A percentile compares a stretch with the other conserved stretches of the same genome.
Conservation (phyloP, 768 basidiomycete genomes). For the Phallus indusiatus region DNA sequence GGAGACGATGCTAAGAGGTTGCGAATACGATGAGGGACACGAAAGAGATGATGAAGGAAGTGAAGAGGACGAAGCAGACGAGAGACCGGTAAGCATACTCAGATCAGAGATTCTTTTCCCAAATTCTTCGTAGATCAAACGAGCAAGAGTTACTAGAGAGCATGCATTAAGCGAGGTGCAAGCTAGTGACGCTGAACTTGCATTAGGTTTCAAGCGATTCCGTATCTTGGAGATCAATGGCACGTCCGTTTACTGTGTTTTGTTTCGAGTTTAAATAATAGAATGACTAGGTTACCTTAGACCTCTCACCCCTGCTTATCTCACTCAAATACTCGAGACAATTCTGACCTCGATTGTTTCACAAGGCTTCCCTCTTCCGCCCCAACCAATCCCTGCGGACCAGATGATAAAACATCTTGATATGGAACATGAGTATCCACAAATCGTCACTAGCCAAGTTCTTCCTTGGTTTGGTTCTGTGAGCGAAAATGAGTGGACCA, state of each 20-base stretch:
- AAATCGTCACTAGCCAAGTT: conserved; percentile 53
- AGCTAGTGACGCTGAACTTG: conserved; percentile 72
- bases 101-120: neutral
- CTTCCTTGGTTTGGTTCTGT: conserved; percentile 71
- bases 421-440: conserved; percentile 63
- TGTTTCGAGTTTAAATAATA: neutral
- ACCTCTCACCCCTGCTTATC: conserved; percentile 57
- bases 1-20: conserved; percentile 45
- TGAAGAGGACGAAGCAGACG: conserved; percentile 26
- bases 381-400: conserved; percentile 40
- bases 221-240: conserved; percentile 69
- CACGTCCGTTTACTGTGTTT: conserved; percentile 19
- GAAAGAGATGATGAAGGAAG: conserved; percentile 21
- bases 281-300: conserved; percentile 51
- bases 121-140: conserved; percentile 21
- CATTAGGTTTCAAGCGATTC: conserved; percentile 49
- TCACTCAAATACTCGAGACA: conserved; percentile 62
- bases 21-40: conserved; percentile 59
- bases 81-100: conserved; percentile 8
- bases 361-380: conserved; percentile 39
- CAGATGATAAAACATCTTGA: conserved; percentile 52
- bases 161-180: conserved; percentile 61
- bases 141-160: conserved; percentile 41
- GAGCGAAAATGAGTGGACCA: conserved; percentile 42
- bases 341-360: conserved; percentile 70